Evolutionary conservation across 1,284 basidiomycete species (phyloP).

Genomic region (Uromyces viciae-fabae): DNA sequence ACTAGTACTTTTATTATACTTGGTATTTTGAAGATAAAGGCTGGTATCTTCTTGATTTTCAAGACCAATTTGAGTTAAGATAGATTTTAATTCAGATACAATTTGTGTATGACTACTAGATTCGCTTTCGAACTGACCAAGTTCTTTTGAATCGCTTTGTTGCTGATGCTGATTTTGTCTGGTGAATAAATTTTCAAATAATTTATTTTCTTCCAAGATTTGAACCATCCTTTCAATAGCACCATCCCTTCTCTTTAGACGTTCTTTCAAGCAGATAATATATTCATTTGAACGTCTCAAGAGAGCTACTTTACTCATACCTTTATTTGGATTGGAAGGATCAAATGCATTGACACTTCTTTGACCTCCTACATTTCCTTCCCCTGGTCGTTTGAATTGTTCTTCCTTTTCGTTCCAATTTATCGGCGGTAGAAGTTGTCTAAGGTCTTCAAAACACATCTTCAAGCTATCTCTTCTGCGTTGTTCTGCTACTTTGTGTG

Average conservation of each 20-base stretch:
- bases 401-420: slow-evolving; percentile 45
- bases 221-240: slow-evolving; percentile 19
- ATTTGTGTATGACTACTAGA: too few relatives aligned
- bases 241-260: slow-evolving; percentile 17
- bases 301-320: slow-evolving; percentile 49
- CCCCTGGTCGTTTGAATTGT: slow-evolving; percentile 50
- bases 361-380: slow-evolving; percentile 52
- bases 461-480: slow-evolving; percentile 93
- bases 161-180: background rate
- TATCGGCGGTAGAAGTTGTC: slow-evolving; percentile 79
- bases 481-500: slow-evolving; percentile 96
- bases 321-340: slow-evolving; percentile 28
- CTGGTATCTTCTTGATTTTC: slow-evolving; percentile 27
- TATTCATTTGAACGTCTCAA: slow-evolving; percentile 50
- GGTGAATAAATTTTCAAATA: background rate
- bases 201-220: slow-evolving; percentile 1
- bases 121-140: too few relatives aligned
- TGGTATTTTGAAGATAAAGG: too few relatives aligned
- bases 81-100: background rate
- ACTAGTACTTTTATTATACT: too few relatives aligned
- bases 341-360: slow-evolving; percentile 45
- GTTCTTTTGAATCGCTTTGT: too few relatives aligned
- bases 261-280: slow-evolving; percentile 10
- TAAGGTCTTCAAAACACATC: slow-evolving; percentile 89
- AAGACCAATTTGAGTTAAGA: background rate